These are phyloP conservation scores for Cymbopogon citratus DNA, from an alignment of 176 grass and related monocot genomes.

Conservation along the genomic window DNA sequence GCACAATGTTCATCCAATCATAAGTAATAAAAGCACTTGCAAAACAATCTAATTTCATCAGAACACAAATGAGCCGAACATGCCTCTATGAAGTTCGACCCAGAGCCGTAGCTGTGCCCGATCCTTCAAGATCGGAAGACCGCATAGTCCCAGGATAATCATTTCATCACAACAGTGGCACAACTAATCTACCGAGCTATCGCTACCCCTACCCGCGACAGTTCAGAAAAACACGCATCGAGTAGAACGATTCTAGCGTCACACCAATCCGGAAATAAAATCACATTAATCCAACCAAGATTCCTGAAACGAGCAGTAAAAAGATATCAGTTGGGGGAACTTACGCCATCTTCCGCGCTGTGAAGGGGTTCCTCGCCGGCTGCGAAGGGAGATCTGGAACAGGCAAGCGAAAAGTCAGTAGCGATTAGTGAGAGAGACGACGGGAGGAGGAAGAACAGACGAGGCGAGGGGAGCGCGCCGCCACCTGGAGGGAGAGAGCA, in stretches of 20 bases:
- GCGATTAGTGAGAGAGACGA: neutral
- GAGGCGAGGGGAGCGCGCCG: neutral
- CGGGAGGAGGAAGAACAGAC: neutral
- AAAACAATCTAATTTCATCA: neutral
- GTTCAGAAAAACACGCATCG: neutral
- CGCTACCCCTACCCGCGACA: neutral
- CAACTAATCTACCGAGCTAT: neutral
- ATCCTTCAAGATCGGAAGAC: neutral
- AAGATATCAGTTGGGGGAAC: neutral
- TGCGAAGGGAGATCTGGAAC: neutral
- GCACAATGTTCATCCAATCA: neutral
- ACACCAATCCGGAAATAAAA: neutral
- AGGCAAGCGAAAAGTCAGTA: neutral
- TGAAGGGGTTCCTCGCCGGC: neutral
- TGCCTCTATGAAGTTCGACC: neutral
- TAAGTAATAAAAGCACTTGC: neutral
- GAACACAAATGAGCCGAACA: neutral
- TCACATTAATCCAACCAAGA: neutral
- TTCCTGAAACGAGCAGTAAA: neutral
- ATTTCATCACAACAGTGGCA: neutral
- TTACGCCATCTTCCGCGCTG: slow-evolving; percentile 31
- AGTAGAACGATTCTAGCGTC: neutral
- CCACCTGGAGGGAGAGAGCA: slow-evolving; percentile 1
- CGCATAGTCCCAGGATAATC: neutral
- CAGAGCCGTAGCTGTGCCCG: neutral